Evolutionary conservation across 768 basidiomycete species (phyloP).

Genomic region (Harrya chromipes): DNA sequence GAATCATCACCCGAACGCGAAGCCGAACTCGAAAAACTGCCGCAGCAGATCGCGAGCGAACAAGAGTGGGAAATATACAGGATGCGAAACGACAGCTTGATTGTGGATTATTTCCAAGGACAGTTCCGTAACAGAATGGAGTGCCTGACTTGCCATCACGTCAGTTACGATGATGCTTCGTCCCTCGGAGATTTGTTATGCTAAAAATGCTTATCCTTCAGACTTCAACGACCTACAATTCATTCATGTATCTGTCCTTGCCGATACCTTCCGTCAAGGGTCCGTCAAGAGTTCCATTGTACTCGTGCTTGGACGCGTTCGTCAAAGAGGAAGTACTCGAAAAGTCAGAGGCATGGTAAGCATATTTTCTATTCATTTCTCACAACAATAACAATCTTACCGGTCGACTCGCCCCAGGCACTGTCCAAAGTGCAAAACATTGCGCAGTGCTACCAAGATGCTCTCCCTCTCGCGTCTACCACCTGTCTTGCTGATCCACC

Average conservation of each 20-base stretch:
- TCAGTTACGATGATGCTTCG: conserved; percentile 32
- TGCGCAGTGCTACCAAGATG: conserved; percentile 81
- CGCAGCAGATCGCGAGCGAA: conserved; percentile 84
- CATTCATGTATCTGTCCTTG: conserved; percentile 92
- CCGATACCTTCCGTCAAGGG: conserved; percentile 73
- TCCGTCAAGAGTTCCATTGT: conserved; percentile 60
- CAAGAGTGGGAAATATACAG: conserved; percentile 92
- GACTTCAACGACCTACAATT: conserved; percentile 97
- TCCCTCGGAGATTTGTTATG: conserved; percentile 2
- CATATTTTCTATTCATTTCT: not conserved
- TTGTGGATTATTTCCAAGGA: conserved; percentile 97
- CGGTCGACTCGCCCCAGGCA: conserved; percentile 54
- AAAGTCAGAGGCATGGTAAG: conserved; percentile 90
- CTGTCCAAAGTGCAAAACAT: conserved; percentile 89
- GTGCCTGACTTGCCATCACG: conserved; percentile 88
- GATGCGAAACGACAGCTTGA: conserved; percentile 85
- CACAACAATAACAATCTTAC: not conserved
- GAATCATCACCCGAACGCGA: conserved; percentile 76
- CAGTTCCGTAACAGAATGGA: conserved; percentile 89
- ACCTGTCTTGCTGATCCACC: conserved; percentile 86
- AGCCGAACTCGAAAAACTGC: conserved; percentile 81
- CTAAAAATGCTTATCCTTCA: conserved; percentile 30
- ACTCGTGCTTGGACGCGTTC: conserved; percentile 85
- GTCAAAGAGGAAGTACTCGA: conserved; percentile 89
- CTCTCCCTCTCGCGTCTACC: conserved; percentile 91